Percentiles rank a stretch among this genome's conserved stretches.
Conservation (phyloP, 2,329 filamentous ascomycete species). For the Didymella exigua region DNA sequence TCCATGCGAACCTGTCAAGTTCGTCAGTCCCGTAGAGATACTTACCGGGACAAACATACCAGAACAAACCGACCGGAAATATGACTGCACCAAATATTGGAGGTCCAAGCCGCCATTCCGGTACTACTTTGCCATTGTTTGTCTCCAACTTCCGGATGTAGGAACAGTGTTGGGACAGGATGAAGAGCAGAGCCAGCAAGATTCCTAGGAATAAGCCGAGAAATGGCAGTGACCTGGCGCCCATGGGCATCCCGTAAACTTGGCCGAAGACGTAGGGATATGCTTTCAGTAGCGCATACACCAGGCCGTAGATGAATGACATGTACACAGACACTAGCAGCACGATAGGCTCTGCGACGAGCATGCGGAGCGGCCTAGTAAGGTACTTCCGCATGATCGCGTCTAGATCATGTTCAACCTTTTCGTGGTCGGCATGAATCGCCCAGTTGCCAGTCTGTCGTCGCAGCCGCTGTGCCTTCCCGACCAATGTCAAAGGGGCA, state of each 20-base stretch:
- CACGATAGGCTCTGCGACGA: constrained; percentile 34
- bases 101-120: constrained; percentile 3
- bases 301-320: constrained; percentile 35
- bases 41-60: not conserved
- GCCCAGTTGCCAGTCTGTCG: constrained; percentile 1
- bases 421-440: constrained; percentile 3
- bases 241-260: not conserved
- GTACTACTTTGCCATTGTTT: not conserved
- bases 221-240: not conserved
- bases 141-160: not conserved
- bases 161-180: not conserved
- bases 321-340: constrained; percentile 32
- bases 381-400: constrained; percentile 7
- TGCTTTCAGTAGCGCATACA: constrained; percentile 2
- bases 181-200: not conserved
- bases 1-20: constrained; percentile 1
- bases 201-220: not conserved
- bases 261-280: constrained; percentile 5
- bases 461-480: not conserved
- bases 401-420: not conserved
- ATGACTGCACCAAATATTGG: not conserved
- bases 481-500: not conserved
- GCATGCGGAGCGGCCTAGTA: constrained; percentile 32
- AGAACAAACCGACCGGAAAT: constrained; percentile 2
- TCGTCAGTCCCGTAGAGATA: not conserved